phyloP scores from a whole-genome alignment of 208 protist species.

The Leishmania aethiopica region DNA sequence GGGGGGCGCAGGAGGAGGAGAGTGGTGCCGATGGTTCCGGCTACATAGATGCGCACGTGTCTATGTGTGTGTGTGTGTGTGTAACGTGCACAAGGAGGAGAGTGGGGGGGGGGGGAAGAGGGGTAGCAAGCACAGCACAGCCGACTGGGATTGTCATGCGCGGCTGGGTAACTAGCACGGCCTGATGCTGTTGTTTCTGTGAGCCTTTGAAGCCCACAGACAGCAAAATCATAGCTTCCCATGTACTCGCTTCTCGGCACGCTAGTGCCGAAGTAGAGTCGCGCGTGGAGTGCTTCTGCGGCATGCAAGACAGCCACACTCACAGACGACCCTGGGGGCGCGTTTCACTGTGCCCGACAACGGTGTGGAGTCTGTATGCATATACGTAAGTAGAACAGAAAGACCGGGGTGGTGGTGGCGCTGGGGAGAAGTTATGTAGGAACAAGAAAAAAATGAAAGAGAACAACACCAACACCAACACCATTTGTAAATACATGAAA shows the following conservation, averaged over 20 bases:
- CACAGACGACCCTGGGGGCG: too few species aligned
- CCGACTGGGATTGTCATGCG: background rate
- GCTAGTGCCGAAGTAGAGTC: background rate
- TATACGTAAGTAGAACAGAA: too few species aligned
- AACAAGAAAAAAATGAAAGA: constrained; percentile 8
- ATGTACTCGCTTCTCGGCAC: background rate
- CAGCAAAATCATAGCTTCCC: too few species aligned
- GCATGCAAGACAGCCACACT: background rate
- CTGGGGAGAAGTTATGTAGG: background rate
- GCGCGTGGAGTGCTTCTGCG: too few species aligned
- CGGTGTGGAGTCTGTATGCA: too few species aligned
- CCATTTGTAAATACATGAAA: constrained; percentile 2
- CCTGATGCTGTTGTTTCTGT: background rate
- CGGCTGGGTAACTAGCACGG: background rate
- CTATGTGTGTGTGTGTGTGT: background rate
- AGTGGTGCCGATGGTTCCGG: too few species aligned
- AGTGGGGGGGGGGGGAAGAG: background rate
- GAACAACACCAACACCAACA: background rate
- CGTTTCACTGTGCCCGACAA: background rate
- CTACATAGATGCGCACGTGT: background rate
- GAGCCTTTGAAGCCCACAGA: background rate
- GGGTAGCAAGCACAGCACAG: background rate
- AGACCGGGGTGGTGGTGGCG: background rate
- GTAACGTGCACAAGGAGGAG: background rate
- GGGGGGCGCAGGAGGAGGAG: background rate